Evolutionary conservation across 1,284 basidiomycete genomes (phyloP), one percentile per base, ranked within the genome.

Genomic region (Microbotryum saponariae): DNA sequence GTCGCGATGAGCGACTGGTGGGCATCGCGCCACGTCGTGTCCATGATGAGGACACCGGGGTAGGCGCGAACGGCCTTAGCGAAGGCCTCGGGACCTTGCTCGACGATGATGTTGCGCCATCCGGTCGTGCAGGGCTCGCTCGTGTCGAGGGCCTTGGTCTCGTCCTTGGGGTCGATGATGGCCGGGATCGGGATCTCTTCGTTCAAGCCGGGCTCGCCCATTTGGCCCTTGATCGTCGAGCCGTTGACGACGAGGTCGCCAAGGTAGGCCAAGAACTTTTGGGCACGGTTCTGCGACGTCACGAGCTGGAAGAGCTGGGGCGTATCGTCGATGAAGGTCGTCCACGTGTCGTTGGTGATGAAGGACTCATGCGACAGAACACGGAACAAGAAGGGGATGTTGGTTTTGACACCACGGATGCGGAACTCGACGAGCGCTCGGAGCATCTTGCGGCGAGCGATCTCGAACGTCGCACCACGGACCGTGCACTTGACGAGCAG

Each of bases 1-100:
- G 96, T 99, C 53, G 96, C 96, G 64, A 99, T 85, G 54, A 99
- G 82, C 55, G 91, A 96, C 78, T 99, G 96, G 77, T 99, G 96
- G 52, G 96, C 96, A 76, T 99, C 96, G 77, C 96, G 88, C 94
- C 96, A 98, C 10, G 94, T 98, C 55, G 94, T 98, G 80, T 97
- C 91, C 77, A 78, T 78, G 70, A 78, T 78, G 59, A 78, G 74
- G 65, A 86, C 88, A 67, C 96, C 96, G 59, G 91, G 91, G 79
- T 99, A 98, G 69, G 87, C 88, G 71, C 96, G 86, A 58, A 98
- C 91, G 37, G 96, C 96, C 79, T 94, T 97, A 63, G 96, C 96
- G 74, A 99, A 99, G 1, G 91, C 96, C 77, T 93, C 96, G 31
- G 96, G 96, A 51, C 96, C 96, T 70, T 97, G 83, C 77, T 97